Evolutionary conservation across 176 grass and related monocot genomes (phyloP).

Genomic region (Hsuehochloa calcarea): DNA sequence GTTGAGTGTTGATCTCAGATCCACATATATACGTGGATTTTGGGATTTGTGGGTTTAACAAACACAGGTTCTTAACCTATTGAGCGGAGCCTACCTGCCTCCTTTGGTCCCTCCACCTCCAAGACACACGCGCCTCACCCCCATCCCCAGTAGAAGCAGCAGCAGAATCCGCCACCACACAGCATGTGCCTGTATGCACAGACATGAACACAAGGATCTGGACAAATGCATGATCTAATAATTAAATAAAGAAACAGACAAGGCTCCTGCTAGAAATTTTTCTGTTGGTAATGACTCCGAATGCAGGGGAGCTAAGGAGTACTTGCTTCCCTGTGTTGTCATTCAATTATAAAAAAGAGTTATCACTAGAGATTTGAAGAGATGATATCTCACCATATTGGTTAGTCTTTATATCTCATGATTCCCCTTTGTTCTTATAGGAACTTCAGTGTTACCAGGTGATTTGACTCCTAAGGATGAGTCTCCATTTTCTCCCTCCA

Average conservation of each 20-base stretch:
- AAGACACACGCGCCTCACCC: not conserved
- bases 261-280: not conserved
- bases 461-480: slow-evolving; percentile 72
- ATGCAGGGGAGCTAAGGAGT: slow-evolving; percentile 1
- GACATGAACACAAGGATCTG: slow-evolving; percentile 4
- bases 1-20: not conserved
- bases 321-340: not conserved
- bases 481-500: slow-evolving; percentile 93
- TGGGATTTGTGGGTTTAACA: not conserved
- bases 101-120: not conserved
- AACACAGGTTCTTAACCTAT: not conserved
- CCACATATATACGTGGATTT: not conserved
- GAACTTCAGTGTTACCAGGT: slow-evolving; percentile 59
- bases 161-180: not conserved
- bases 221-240: not conserved
- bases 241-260: not conserved
- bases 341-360: slow-evolving; percentile 17
- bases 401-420: not conserved
- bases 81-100: not conserved
- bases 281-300: slow-evolving; percentile 7
- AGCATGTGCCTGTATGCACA: not conserved
- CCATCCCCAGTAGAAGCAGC: not conserved
- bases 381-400: slow-evolving; percentile 16
- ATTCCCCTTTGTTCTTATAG: slow-evolving; percentile 31
- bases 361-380: not conserved